Evolutionary conservation across 768 basidiomycete species (phyloP), one percentile per base, ranked within the genome.

Genomic region (Lactarius vividus): DNA sequence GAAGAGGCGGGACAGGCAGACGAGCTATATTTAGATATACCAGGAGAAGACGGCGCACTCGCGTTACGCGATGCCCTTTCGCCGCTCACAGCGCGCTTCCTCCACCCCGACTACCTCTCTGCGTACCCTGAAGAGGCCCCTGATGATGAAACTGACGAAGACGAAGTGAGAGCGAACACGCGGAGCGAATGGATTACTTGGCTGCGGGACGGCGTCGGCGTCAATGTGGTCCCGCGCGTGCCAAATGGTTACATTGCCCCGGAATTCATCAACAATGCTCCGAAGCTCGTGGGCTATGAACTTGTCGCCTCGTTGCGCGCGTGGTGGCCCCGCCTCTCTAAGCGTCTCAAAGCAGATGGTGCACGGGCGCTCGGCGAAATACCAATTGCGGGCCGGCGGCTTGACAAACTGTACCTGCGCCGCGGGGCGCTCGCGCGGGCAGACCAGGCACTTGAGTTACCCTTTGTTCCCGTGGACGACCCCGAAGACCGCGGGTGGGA

Each of bases 391-490:
- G 65, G 65, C 23, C 57, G 65, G 16, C 65, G 61, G 35, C 61
- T 66, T 4, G 61, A 66, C 54, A 66, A 57, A 10, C 42, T 66
- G 18, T 66, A 66, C 52, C 26, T 66, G 23, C 65, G 61, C 31
- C 65, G 65, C 33, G 52, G 61, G 57, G 39, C 52, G 11, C 65
- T 66, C 26, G 61, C 61, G 46, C 37, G 37, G 8, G 29, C 52
- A 0, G 37, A 44, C 7, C 39, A 35, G 7, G 33, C 28, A 13
- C 28, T 46, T 2, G 64, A 68, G n/a, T 57, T 73, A 26, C 72
- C 65, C 2, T 71, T 61, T 31, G 56, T 73, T 16, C 72, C 72
- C 20, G 62, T 73, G 33, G 62, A 59, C 15, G 63, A 73, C 35
- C 64, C 72, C 8, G 70, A 73, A 23, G 54, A 65, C 33, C 26